These are phyloP conservation scores for Ophiostoma populinum DNA, from an alignment of 2,329 filamentous ascomycete species.

Conservation along the genomic window DNA sequence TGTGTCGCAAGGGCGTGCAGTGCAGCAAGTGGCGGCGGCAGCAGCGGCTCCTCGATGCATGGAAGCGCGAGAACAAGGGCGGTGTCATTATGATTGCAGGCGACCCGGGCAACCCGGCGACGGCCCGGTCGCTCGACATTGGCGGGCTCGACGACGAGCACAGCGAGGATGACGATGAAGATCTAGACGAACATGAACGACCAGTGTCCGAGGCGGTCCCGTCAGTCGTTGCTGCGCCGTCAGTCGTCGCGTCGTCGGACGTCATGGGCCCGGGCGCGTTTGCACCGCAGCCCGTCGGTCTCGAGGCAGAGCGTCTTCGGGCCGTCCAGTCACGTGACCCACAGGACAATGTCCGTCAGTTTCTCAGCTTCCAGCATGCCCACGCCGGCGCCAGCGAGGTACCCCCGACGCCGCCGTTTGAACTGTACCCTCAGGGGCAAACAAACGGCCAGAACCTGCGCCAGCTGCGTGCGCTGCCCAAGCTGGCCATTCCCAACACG, in stretches of 20 bases:
- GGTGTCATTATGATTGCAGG: constrained; percentile 63
- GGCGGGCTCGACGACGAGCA: constrained; percentile 30
- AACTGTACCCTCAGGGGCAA: constrained; percentile 33
- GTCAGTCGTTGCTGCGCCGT: constrained; percentile 63
- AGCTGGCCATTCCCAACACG: constrained; percentile 45
- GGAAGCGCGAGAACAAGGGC: constrained; percentile 47
- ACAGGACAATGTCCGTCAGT: constrained; percentile 85
- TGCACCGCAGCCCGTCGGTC: constrained; percentile 36
- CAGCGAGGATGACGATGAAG: too few relatives aligned
- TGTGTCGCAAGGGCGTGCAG: constrained; percentile 71
- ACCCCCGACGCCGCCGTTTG: constrained; percentile 53
- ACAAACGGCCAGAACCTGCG: too few relatives aligned
- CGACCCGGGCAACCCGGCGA: constrained; percentile 60
- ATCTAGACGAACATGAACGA: too few relatives aligned
- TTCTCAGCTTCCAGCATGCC: constrained; percentile 64
- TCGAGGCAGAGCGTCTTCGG: constrained; percentile 58
- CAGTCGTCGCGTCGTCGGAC: constrained; percentile 81
- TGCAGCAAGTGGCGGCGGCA: constrained; percentile 71
- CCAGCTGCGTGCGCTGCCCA: constrained; percentile 39
- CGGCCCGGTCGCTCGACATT: constrained; percentile 30
- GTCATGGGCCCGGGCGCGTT: constrained; percentile 54
- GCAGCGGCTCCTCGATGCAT: constrained; percentile 56
- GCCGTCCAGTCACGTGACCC: constrained; percentile 58
- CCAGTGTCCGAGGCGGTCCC: too few relatives aligned
- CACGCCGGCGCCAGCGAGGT: constrained; percentile 29